Conservation (phyloP, 2,329 filamentous ascomycete genomes). For the Claviceps africana region DNA sequence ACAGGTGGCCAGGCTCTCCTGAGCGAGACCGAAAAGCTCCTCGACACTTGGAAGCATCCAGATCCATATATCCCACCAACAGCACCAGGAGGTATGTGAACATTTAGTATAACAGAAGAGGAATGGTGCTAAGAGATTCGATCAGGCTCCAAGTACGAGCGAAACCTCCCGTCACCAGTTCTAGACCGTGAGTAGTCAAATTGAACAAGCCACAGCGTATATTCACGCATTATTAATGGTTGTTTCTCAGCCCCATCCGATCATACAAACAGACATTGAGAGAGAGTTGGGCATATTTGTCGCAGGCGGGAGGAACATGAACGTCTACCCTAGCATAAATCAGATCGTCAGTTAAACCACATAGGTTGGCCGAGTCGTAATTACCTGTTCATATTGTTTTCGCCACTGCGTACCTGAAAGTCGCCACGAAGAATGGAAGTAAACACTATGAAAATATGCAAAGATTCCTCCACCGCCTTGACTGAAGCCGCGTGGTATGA, state of each 20-base stretch:
- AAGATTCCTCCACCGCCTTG: too few species aligned
- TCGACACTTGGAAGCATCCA: constrained; percentile 94
- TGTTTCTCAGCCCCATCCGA: constrained; percentile 14
- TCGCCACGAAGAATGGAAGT: background rate
- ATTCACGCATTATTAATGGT: background rate
- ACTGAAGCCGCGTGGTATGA: too few species aligned
- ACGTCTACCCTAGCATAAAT: background rate
- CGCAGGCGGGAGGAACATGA: background rate
- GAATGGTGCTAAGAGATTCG: constrained; percentile 7
- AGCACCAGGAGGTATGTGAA: constrained; percentile 68
- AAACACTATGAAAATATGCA: too few species aligned
- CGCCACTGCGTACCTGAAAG: background rate
- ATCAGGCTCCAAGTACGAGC: constrained; percentile 85
- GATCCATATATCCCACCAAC: constrained; percentile 84
- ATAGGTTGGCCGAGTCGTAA: background rate
- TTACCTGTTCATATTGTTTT: background rate
- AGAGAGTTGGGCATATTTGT: too few species aligned
- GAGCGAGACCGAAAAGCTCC: constrained; percentile 71
- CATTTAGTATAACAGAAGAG: background rate
- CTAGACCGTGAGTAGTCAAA: constrained; percentile 56
- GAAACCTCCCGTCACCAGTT: constrained; percentile 71
- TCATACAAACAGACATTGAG: constrained; percentile 2
- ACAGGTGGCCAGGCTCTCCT: constrained; percentile 53
- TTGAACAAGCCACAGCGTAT: background rate
- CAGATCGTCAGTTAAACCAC: background rate